Evolutionary conservation across 345 rosid genomes (phyloP).

Genomic region (Salix exigua): DNA sequence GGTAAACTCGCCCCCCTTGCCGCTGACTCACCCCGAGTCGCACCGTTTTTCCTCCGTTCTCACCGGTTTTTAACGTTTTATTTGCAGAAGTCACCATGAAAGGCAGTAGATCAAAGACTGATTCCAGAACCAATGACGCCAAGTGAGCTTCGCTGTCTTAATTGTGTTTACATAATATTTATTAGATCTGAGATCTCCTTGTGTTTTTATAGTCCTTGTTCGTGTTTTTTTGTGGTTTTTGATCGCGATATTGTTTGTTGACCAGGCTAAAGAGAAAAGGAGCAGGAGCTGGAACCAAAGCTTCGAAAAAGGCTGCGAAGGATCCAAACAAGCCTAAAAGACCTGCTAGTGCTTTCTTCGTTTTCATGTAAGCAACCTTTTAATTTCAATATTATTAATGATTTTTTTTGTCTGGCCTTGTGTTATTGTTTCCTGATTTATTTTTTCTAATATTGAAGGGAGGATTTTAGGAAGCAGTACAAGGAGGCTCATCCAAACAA

Average conservation of each 20-base stretch:
- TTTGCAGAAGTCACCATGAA: constrained; percentile 60
- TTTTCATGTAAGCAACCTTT: constrained; percentile 56
- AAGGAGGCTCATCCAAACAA: constrained; percentile 68
- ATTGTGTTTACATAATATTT: neutral
- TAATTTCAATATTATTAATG: neutral
- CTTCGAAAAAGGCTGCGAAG: constrained; percentile 57
- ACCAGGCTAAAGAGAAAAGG: constrained; percentile 54
- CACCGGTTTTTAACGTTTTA: constrained; percentile 12
- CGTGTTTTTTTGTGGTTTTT: neutral
- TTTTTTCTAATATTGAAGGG: constrained; percentile 33
- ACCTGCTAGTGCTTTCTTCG: constrained; percentile 80
- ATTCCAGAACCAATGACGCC: constrained; percentile 27
- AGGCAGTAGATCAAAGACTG: constrained; percentile 50
- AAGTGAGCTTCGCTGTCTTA: constrained; percentile 29
- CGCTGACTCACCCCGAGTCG: constrained; percentile 27
- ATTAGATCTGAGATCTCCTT: constrained; percentile 19
- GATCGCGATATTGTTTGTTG: neutral
- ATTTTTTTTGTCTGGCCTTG: neutral
- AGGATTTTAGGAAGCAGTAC: constrained; percentile 64
- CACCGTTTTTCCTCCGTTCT: constrained; percentile 10
- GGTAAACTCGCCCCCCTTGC: constrained; percentile 27
- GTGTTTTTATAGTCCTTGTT: neutral
- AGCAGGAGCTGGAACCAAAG: constrained; percentile 35
- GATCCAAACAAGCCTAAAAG: constrained; percentile 92
- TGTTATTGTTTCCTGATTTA: neutral